Base-by-base conservation (phyloP, 768 basidiomycete species). In the Mycena amicta region DNA sequence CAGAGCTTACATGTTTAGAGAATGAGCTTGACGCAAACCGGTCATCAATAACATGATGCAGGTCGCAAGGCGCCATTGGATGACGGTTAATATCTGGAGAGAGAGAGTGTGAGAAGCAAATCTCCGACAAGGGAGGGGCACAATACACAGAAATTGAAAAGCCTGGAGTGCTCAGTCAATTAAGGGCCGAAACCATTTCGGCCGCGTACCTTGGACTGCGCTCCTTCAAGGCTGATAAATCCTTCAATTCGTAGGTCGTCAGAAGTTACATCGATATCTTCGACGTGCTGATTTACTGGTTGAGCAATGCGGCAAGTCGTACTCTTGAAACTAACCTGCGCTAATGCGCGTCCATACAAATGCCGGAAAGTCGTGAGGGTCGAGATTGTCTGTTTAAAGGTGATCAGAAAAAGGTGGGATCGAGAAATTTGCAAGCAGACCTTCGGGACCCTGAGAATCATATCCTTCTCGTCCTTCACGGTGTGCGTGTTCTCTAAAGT, bases 131-230 rank as follows among this genome's bases (percentile, higher is more conserved):
- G 37, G 52, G 31, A 31, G 16, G 43, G 22, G 71, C 86, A 65
- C n/a, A n/a, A n/a, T 69, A 95, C 95, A 97, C 41, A 98, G 72
- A 74, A 88, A 92, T 71, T 98, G 95, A 71, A 89, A 84, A n/a
- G 83, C 74, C 92, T 96, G 68, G 58, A 59, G 56, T n/a, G n/a
- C n/a, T n/a, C n/a, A n/a, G n/a, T n/a, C n/a, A n/a, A n/a, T n/a
- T n/a, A n/a, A n/a, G n/a, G n/a, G n/a, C n/a, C n/a, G n/a, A n/a
- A n/a, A n/a, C n/a, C n/a, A n/a, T n/a, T n/a, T n/a, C n/a, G n/a
- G n/a, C n/a, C n/a, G n/a, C n/a, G 53, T 39, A 87, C 94, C 77
- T 89, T 93, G 22, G 91, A 87, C 60, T 78, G 73, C 23, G 88
- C 82, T 6, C 92, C 92, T 18, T 84, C 81, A 4, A 93, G 77